A percentile compares a stretch with the other conserved stretches of the same genome.
Evolutionary conservation across 352 stramenopile genomes (phyloP).

Genomic region (Phytophthora tentaculata): DNA sequence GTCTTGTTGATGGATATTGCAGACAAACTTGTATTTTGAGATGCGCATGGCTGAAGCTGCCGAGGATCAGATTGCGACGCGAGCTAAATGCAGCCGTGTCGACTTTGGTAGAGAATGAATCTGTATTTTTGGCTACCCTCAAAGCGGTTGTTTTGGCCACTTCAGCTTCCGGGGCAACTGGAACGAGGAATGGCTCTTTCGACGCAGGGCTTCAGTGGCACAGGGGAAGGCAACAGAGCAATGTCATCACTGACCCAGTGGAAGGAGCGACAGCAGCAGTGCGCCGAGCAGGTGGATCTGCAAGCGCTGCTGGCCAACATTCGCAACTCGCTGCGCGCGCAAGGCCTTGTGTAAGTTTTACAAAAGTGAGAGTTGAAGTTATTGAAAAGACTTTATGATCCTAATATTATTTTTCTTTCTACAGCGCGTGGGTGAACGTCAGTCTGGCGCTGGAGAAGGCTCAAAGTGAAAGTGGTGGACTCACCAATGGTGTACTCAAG

Average conservation of each 20-base stretch:
- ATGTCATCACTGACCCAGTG: constrained; percentile 74
- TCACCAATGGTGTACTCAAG: constrained; percentile 65
- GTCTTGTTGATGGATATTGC: no score
- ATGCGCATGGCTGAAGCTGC: neutral
- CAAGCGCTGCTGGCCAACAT: constrained; percentile 48
- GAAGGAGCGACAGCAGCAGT: constrained; percentile 75
- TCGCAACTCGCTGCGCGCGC: constrained; percentile 44
- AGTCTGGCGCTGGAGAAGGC: constrained; percentile 57
- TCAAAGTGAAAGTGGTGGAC: constrained; percentile 40
- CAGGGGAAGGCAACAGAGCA: neutral
- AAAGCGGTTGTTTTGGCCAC: constrained; percentile 20
- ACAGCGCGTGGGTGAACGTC: constrained; percentile 61
- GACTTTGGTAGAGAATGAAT: neutral
- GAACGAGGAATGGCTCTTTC: constrained; percentile 31
- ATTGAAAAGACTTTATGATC: neutral
- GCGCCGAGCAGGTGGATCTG: constrained; percentile 65
- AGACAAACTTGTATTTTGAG: no score
- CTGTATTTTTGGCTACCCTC: constrained; percentile 22
- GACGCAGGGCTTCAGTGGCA: constrained; percentile 6
- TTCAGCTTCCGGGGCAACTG: constrained; percentile 15
- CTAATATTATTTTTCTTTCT: neutral
- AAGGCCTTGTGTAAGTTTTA: constrained; percentile 55
- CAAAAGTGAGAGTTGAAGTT: neutral
- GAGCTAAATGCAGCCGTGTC: constrained; percentile 17
- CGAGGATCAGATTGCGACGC: neutral